Percentiles rank a stretch among this genome's conserved stretches.
phyloP scores from a whole-genome alignment of 441 rosid genomes.

The Erodium texanum region DNA sequence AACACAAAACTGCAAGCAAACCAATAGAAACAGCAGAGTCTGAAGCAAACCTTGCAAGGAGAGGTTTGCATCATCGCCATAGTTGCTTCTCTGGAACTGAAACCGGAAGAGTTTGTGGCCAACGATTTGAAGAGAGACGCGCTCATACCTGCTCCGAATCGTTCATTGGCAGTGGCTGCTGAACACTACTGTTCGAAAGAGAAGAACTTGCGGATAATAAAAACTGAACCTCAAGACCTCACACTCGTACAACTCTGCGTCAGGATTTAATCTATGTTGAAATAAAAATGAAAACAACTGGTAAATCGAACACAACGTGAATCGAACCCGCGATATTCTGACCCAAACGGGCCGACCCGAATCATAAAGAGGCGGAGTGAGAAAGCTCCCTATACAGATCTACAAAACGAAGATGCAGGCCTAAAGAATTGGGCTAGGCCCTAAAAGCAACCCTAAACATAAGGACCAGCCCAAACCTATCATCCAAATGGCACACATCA shows the following conservation, averaged over 20 bases:
- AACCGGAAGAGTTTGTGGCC: constrained; percentile 31
- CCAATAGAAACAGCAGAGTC: not conserved
- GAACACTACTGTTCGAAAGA: not conserved
- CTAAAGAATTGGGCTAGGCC: too few species aligned
- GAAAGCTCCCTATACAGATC: too few species aligned
- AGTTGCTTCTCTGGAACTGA: constrained; percentile 44
- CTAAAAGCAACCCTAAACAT: too few species aligned
- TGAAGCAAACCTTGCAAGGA: constrained; percentile 37
- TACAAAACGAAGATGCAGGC: too few species aligned
- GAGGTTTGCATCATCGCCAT: constrained; percentile 59
- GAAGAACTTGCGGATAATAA: not conserved
- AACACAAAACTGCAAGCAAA: not conserved
- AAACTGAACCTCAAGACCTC: not conserved
- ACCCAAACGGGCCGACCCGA: too few species aligned
- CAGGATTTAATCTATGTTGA: not conserved
- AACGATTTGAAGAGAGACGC: constrained; percentile 33
- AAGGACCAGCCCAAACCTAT: not conserved
- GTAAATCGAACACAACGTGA: not conserved
- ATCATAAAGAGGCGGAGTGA: too few species aligned
- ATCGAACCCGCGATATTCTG: not conserved
- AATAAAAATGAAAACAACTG: too few species aligned
- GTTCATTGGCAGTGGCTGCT: too few species aligned
- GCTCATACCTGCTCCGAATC: not conserved
- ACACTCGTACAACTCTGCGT: not conserved
- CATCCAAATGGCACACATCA: not conserved